These are phyloP conservation scores for Cordyceps farinosa DNA, from an alignment of 2,329 filamentous ascomycete genomes.

Conservation along the genomic window DNA sequence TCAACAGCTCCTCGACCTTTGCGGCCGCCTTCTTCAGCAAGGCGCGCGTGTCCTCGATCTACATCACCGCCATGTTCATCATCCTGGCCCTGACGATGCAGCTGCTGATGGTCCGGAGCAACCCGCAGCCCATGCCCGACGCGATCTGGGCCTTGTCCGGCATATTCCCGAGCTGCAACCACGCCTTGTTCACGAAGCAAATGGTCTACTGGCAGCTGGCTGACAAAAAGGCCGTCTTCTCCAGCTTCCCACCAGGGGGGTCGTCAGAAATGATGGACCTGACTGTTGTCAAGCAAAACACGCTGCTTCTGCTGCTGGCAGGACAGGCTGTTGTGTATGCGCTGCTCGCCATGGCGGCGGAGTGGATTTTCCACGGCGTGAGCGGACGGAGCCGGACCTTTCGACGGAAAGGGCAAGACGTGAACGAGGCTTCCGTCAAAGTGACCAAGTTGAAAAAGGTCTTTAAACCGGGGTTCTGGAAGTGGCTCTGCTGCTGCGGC, in stretches of 20 bases:
- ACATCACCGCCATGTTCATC: conserved; percentile 28
- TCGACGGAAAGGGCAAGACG: not conserved
- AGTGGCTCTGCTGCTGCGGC: conserved; percentile 30
- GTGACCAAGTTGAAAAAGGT: conserved; percentile 28
- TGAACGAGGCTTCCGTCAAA: not conserved
- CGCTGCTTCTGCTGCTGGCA: conserved; percentile 31
- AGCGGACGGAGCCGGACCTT: conserved; percentile 24
- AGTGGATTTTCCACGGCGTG: conserved; percentile 33
- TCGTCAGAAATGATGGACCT: conserved; percentile 18
- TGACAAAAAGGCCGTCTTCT: conserved; percentile 14
- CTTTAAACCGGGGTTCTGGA: conserved; percentile 30
- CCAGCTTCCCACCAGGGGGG: conserved; percentile 8
- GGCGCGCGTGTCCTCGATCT: conserved; percentile 29
- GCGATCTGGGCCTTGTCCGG: conserved; percentile 18
- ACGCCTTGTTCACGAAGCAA: conserved; percentile 25
- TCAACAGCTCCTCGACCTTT: conserved; percentile 64
- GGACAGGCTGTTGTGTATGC: conserved; percentile 34
- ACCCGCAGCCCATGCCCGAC: not conserved
- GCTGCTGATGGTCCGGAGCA: not conserved
- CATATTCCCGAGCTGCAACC: conserved; percentile 26
- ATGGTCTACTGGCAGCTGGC: conserved; percentile 24
- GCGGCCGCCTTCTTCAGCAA: conserved; percentile 36
- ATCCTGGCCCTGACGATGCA: conserved; percentile 24
- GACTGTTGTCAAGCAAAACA: conserved; percentile 26
- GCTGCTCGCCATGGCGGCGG: conserved; percentile 31